Conservation (phyloP, 1,139 yeast species). For the Lodderomyces parapsilosis region DNA sequence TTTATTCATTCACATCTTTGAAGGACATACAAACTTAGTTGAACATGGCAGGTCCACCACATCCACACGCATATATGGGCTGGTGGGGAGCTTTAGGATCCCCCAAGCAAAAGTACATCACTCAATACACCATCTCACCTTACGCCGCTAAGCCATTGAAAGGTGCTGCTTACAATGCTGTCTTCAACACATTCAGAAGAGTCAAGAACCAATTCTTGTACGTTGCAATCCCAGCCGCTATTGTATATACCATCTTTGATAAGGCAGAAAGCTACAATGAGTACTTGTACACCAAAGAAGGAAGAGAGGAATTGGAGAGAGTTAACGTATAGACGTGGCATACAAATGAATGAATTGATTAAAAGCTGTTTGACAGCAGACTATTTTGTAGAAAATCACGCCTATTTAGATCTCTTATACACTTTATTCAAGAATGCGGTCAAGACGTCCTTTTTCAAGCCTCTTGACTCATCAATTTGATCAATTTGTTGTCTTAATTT, state of each 20-base stretch:
- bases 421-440: conserved; percentile 84
- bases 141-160: conserved; percentile 90
- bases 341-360: neutral
- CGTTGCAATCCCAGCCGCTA: conserved; percentile 71
- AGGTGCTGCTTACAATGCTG: conserved; percentile 80
- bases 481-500: conserved; percentile 66
- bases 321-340: conserved; percentile 54
- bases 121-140: conserved; percentile 88
- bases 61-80: conserved; percentile 84
- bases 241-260: conserved; percentile 87
- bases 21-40: neutral
- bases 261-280: conserved; percentile 89
- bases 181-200: conserved; percentile 95
- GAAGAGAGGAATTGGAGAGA: conserved; percentile 88
- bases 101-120: conserved; percentile 85
- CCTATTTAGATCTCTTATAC: conserved; percentile 86
- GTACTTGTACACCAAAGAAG: conserved; percentile 95
- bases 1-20: neutral
- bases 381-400: neutral
- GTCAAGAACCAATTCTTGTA: conserved; percentile 81
- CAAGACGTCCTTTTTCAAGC: conserved; percentile 84
- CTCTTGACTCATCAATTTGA: conserved; percentile 81
- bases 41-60: conserved; percentile 70
- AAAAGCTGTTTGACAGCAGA: neutral
- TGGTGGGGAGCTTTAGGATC: conserved; percentile 95